Conservation (phyloP, 768 basidiomycete genomes). For the Tubosaeta sp. region DNA sequence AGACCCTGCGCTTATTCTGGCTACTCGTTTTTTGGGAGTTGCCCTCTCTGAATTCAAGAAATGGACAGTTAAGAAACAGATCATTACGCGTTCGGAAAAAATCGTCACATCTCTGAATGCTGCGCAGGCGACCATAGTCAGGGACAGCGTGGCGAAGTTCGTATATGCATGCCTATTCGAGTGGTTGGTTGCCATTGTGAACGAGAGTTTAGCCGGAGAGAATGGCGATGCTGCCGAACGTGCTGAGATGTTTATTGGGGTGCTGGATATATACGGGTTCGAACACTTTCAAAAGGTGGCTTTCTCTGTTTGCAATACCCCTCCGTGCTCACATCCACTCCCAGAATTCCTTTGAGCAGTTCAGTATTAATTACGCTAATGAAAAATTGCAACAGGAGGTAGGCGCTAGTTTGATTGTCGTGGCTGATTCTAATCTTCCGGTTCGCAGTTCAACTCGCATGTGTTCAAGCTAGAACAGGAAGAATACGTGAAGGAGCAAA, state of each 20-base stretch:
- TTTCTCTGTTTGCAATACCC: neutral
- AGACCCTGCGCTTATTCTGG: constrained; percentile 73
- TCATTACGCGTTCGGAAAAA: constrained; percentile 91
- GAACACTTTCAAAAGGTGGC: constrained; percentile 93
- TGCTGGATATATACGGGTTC: constrained; percentile 96
- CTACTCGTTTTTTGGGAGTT: constrained; percentile 88
- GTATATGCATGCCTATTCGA: constrained; percentile 98
- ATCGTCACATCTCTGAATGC: constrained; percentile 85
- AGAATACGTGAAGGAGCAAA: constrained; percentile 97
- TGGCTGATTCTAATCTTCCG: constrained; percentile 10
- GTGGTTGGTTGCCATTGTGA: constrained; percentile 96
- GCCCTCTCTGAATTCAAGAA: constrained; percentile 93
- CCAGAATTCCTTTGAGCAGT: constrained; percentile 92
- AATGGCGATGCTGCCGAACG: constrained; percentile 83
- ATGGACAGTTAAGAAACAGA: constrained; percentile 98
- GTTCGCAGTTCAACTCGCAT: constrained; percentile 89
- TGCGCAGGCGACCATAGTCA: constrained; percentile 87
- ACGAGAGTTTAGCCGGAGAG: constrained; percentile 95
- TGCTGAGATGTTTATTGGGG: constrained; percentile 99
- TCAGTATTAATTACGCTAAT: constrained; percentile 99
- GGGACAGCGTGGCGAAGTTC: constrained; percentile 97
- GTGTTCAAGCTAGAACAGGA: constrained; percentile 99
- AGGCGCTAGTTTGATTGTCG: constrained; percentile 11
- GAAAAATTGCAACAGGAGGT: constrained; percentile 98
- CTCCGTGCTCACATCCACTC: constrained; percentile 5